Conservation (phyloP, 2,329 filamentous ascomycete genomes). For the Monilinia fructigena region DNA sequence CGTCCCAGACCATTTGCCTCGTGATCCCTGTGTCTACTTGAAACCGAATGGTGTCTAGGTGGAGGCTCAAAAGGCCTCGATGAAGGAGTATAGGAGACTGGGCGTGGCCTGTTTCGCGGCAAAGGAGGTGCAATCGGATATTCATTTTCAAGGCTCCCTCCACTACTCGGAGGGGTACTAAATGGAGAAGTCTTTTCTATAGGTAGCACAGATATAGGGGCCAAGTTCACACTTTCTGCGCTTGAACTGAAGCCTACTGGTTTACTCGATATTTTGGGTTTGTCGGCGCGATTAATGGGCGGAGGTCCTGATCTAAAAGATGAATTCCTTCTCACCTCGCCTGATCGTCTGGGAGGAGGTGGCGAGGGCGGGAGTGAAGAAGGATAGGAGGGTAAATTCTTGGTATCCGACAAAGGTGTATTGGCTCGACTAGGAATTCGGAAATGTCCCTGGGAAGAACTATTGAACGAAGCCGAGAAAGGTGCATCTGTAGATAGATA, state of each 20-base stretch:
- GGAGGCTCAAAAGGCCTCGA: slow-evolving; percentile 50
- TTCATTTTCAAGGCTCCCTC: slow-evolving; percentile 55
- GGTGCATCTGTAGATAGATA: slow-evolving; percentile 35
- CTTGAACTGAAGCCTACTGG: slow-evolving; percentile 37
- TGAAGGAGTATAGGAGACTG: slow-evolving; percentile 45
- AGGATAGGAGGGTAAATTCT: slow-evolving; percentile 49
- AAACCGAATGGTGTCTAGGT: slow-evolving; percentile 51
- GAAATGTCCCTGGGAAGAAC: slow-evolving; percentile 46
- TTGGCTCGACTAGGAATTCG: slow-evolving; percentile 56
- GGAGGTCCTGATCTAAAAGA: slow-evolving; percentile 55
- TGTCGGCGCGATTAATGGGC: slow-evolving; percentile 77
- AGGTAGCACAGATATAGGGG: slow-evolving; percentile 27
- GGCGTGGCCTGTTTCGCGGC: slow-evolving; percentile 51
- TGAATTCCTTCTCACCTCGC: slow-evolving; percentile 52
- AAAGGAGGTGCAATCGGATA: slow-evolving; percentile 49
- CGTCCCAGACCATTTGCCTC: slow-evolving; percentile 45
- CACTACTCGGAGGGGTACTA: slow-evolving; percentile 77
- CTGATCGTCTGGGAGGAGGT: slow-evolving; percentile 62
- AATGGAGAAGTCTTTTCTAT: slow-evolving; percentile 66
- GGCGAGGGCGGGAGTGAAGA: slow-evolving; percentile 59
- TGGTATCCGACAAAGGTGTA: slow-evolving; percentile 51
- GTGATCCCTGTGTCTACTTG: slow-evolving; percentile 45
- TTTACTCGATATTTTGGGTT: slow-evolving; percentile 59
- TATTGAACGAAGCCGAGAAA: slow-evolving; percentile 43
- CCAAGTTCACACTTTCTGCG: slow-evolving; percentile 38